These are phyloP conservation scores for Prunus persica DNA, from an alignment of 306 rosid species.

Conservation along the genomic window Prunus_persica_NCBIv2 NC_034011.1:309001-309500, in stretches of 20 bases:
- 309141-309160: slow-evolving; percentile 19
- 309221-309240: slow-evolving; percentile 70
- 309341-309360: slow-evolving; percentile 79
- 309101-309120: neutral
- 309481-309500: slow-evolving; percentile 99
- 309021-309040: neutral
- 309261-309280: slow-evolving; percentile 88
- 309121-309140: neutral
- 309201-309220: slow-evolving; percentile 85
- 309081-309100: neutral
- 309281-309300: slow-evolving; percentile 77
- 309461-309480: slow-evolving; percentile 52
- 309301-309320: slow-evolving; percentile 70
- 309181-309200: slow-evolving; percentile 17
- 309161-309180: slow-evolving; percentile 17
- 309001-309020: neutral
- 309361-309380: slow-evolving; percentile 85
- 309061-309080: neutral
- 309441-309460: slow-evolving; percentile 9
- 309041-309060: neutral
- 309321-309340: slow-evolving; percentile 91
- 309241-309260: slow-evolving; percentile 83
- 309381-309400: slow-evolving; percentile 46
- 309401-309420: slow-evolving; percentile 1
- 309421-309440: neutral